A percentile compares a stretch with the other conserved stretches of the same genome.
Conservation (phyloP, 495 filamentous ascomycete species). For the Penicillium ochrochloron region DNA sequence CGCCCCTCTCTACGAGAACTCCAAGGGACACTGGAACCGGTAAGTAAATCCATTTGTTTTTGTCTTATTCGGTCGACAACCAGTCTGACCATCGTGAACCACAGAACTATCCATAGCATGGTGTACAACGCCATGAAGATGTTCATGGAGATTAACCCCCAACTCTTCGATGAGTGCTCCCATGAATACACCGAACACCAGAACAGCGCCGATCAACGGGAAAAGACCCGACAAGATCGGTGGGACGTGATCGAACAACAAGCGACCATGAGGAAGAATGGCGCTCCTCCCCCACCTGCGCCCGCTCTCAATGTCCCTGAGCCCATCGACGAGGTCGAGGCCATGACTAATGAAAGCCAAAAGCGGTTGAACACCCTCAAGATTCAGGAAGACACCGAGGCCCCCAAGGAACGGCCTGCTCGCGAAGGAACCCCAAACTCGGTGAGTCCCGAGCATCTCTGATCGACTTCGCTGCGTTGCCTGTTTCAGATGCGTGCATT, state of each 20-base stretch:
- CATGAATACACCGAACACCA: constrained; percentile 98
- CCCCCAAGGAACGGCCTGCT: constrained; percentile 51
- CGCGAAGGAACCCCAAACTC: constrained; percentile 48
- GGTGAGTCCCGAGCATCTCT: constrained; percentile 46
- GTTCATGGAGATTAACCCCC: constrained; percentile 99
- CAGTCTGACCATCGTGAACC: constrained; percentile 8
- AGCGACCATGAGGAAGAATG: constrained; percentile 69
- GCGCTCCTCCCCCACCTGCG: constrained; percentile 44
- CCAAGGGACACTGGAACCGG: constrained; percentile 99
- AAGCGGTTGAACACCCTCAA: constrained; percentile 82
- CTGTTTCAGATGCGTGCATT: constrained; percentile 24
- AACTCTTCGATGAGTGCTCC: constrained; percentile 97
- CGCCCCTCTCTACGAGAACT: constrained; percentile 97
- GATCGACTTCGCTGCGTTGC: constrained; percentile 26
- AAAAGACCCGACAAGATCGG: constrained; percentile 74
- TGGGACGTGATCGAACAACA: constrained; percentile 86
- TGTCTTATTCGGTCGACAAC: background rate
- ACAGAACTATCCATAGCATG: constrained; percentile 98
- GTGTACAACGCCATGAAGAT: constrained; percentile 99
- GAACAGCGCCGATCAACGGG: constrained; percentile 79
- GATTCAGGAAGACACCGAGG: constrained; percentile 69
- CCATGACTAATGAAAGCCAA: constrained; percentile 78
- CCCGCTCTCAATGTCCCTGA: constrained; percentile 54
- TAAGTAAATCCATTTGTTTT: constrained; percentile 45
- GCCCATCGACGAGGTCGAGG: constrained; percentile 72